Conservation (phyloP, 78 protist species). For the Capsaspora owczarzaki region DNA sequence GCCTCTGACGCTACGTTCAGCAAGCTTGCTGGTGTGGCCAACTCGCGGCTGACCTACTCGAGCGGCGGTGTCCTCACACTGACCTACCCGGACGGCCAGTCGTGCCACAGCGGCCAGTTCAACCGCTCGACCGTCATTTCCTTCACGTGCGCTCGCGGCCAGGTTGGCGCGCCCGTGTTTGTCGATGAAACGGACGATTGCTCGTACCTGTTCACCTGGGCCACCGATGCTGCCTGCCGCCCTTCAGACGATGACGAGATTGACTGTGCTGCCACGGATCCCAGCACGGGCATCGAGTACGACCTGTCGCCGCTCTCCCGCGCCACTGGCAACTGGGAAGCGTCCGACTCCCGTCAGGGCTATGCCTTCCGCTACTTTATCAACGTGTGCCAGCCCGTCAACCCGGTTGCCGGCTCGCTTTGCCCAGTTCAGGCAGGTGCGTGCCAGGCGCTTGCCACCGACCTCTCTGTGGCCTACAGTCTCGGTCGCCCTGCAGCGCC, state of each 20-base stretch:
- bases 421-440: not conserved
- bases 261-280: slow-evolving; percentile 4
- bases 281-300: not conserved
- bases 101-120: not conserved
- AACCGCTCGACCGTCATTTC: not conserved
- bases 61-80: not conserved
- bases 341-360: not conserved
- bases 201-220: not conserved
- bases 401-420: not conserved
- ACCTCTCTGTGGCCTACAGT: not conserved
- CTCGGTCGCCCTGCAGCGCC: not conserved
- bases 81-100: not conserved
- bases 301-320: slow-evolving; percentile 1
- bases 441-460: not conserved
- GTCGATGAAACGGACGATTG: not conserved
- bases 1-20: too few relatives aligned
- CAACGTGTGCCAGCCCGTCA: slow-evolving; percentile 3
- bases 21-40: not conserved
- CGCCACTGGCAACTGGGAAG: not conserved
- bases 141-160: not conserved
- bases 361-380: not conserved
- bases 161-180: not conserved
- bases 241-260: not conserved
- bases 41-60: not conserved
- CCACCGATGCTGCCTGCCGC: not conserved